phyloP scores from a whole-genome alignment of 257 asterid genomes.

The Ajuga chamaepitys region DNA sequence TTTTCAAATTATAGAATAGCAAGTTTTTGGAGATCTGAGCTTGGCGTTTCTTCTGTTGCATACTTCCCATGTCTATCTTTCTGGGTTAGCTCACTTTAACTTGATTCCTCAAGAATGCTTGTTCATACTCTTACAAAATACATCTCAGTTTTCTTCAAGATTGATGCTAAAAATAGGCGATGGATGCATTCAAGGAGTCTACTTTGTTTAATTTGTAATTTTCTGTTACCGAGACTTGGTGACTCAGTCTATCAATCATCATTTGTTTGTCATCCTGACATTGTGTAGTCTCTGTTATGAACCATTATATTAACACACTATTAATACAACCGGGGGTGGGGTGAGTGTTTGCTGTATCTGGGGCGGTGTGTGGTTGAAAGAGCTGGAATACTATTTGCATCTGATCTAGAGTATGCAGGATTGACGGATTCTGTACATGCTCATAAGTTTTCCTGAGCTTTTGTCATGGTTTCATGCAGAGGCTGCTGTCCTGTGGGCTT shows the following conservation, averaged over 20 bases:
- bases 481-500: constrained; percentile 1
- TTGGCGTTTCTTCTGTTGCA: background rate
- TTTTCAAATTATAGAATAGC: background rate
- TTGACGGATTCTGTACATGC: background rate
- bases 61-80: background rate
- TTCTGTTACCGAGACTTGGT: background rate
- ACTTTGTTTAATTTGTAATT: background rate
- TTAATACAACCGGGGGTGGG: too few relatives aligned
- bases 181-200: background rate
- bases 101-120: background rate
- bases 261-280: background rate
- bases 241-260: background rate
- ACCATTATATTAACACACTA: too few relatives aligned
- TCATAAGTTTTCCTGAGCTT: constrained; percentile 5
- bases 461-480: constrained; percentile 22
- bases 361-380: background rate
- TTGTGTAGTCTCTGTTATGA: background rate
- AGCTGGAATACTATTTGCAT: background rate
- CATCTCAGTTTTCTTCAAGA: too few relatives aligned
- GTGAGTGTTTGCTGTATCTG: background rate
- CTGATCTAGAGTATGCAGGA: background rate
- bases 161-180: background rate
- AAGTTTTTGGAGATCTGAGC: background rate
- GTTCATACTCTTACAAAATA: background rate
- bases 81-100: background rate